phyloP scores from a whole-genome alignment of 2,329 filamentous ascomycete species.

The Boeremia exigua region DNA sequence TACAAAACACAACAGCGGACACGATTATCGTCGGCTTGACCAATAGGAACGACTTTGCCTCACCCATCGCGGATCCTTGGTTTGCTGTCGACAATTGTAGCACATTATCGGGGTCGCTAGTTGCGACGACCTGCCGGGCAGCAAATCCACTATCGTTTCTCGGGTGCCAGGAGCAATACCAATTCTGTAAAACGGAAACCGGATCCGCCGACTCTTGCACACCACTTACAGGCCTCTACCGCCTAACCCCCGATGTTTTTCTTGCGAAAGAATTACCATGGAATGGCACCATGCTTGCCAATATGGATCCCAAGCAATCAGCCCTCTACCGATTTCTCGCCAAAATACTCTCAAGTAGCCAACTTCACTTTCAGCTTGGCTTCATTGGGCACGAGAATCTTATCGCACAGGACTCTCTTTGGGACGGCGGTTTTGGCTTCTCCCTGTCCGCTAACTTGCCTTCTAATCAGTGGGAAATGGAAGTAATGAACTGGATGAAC shows the following conservation, averaged over 20 bases:
- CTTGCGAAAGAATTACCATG: not conserved
- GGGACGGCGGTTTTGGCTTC: conserved; percentile 8
- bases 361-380: not conserved
- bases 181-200: too few species aligned
- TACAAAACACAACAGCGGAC: not conserved
- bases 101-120: not conserved
- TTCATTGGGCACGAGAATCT: conserved; percentile 5
- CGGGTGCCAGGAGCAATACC: too few species aligned
- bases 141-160: not conserved
- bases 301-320: not conserved
- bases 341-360: not conserved
- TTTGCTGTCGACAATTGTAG: not conserved
- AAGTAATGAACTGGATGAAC: conserved; percentile 14
- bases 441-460: conserved; percentile 4
- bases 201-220: too few species aligned
- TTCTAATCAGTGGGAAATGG: conserved; percentile 10
- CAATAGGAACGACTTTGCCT: not conserved
- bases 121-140: not conserved
- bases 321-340: not conserved
- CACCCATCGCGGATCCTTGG: not conserved
- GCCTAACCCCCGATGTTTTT: not conserved
- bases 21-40: not conserved
- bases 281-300: not conserved
- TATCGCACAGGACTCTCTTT: conserved; percentile 6
- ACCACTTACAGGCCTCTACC: not conserved